These are phyloP conservation scores for Ophiosphaerella korrae DNA, from an alignment of 2,329 filamentous ascomycete genomes.

Conservation along the genomic window DNA sequence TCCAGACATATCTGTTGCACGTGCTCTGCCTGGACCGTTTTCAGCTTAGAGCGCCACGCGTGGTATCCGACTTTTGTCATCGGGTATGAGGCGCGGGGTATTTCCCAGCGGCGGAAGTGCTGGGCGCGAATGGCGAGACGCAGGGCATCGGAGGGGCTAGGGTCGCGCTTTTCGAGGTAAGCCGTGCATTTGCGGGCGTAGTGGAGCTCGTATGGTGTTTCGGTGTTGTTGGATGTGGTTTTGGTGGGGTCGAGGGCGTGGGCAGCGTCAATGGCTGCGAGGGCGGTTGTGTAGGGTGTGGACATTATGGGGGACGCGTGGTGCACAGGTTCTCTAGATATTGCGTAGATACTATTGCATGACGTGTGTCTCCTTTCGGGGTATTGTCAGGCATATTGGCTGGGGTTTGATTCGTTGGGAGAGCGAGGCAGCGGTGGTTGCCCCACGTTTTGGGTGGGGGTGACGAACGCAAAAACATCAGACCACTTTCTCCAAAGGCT, in stretches of 20 bases:
- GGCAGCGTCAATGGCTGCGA: conserved; percentile 74
- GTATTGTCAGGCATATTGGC: conserved; percentile 14
- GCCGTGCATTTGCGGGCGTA: conserved; percentile 80
- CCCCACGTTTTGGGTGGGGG: conserved; percentile 21
- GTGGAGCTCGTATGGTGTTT: conserved; percentile 76
- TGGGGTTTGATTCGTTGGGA: conserved; percentile 13
- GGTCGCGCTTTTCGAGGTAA: conserved; percentile 68
- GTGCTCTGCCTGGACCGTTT: conserved; percentile 72
- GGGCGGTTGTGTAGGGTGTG: conserved; percentile 52
- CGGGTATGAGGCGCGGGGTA: conserved; percentile 74
- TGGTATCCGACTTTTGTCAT: conserved; percentile 78
- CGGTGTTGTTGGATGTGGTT: conserved; percentile 49
- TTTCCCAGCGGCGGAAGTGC: conserved; percentile 85
- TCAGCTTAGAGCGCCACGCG: conserved; percentile 75
- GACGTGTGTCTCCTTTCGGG: not conserved
- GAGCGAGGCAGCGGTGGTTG: conserved; percentile 14
- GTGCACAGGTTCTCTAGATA: not conserved
- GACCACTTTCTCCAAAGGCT: no score
- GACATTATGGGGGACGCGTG: conserved; percentile 10
- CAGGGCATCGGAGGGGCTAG: conserved; percentile 68
- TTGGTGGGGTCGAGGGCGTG: conserved; percentile 71
- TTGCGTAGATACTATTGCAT: not conserved
- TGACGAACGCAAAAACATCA: no score
- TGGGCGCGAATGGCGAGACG: conserved; percentile 81
- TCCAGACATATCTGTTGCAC: conserved; percentile 60